Percentiles rank a stretch among this genome's conserved stretches.
These are phyloP conservation scores for Thinopyrum elongatum DNA, from an alignment of 176 grass and related monocot species.

Conservation along the genomic window DNA sequence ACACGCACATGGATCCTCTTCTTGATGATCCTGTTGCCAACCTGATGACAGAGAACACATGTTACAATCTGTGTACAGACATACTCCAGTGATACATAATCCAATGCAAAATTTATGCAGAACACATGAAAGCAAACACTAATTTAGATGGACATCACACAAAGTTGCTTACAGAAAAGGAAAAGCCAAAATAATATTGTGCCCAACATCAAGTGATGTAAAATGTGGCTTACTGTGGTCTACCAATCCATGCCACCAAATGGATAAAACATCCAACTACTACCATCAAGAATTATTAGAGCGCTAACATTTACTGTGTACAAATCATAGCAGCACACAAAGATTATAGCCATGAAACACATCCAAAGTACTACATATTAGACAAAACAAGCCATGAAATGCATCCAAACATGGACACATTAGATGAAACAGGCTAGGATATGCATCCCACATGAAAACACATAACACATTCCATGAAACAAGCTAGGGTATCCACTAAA, in stretches of 20 bases:
- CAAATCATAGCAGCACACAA: not conserved
- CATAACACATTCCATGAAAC: not conserved
- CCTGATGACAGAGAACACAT: slow-evolving; percentile 16
- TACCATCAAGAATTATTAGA: too few relatives aligned
- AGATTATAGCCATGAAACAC: too few relatives aligned
- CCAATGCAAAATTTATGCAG: too few relatives aligned
- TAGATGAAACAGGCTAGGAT: not conserved
- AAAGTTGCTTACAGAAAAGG: not conserved
- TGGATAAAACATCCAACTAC: not conserved
- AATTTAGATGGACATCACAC: not conserved
- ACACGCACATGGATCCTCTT: slow-evolving; percentile 95
- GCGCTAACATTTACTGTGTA: not conserved
- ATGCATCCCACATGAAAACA: not conserved
- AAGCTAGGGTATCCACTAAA: not conserved
- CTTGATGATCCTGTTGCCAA: slow-evolving; percentile 66
- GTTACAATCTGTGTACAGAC: not conserved
- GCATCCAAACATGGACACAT: not conserved
- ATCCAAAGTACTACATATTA: not conserved
- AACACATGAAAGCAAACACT: not conserved
- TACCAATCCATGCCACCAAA: not conserved
- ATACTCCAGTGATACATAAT: too few relatives aligned
- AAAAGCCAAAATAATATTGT: not conserved
- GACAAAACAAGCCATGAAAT: not conserved
- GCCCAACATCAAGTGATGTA: not conserved
- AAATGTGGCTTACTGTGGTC: not conserved